Evolutionary conservation across 192 early-diverging fungal species (phyloP), one percentile per base, ranked within the genome.

Genomic region (Coemansia sp.): DNA sequence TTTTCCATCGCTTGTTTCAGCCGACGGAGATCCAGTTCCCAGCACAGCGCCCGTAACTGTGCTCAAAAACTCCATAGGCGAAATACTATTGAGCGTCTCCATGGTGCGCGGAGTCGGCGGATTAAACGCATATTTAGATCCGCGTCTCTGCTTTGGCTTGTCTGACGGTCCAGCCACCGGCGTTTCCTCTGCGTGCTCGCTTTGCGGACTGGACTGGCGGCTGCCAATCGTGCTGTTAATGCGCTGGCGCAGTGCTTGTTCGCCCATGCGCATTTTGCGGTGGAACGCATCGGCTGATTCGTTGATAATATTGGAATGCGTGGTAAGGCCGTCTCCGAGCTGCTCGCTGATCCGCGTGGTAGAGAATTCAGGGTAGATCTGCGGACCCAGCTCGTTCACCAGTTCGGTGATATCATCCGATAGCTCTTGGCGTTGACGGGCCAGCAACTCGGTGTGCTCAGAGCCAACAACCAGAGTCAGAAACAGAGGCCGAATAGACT

Each of bases 351-450:
- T 57, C 9, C 69, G 66, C 1, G 75, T 71, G 27, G 57, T 71
- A 65, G 86, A 83, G 74, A 92, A 92, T 62, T 92, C 88, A 11
- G 85, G 83, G 65, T 88, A 92, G 49, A 90, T 86, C 65, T 90
- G 84, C 10, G 91, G 91, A 12, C 90, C 94, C 22, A 93, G 85
- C 57, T 95, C 93, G 49, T 93, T 91, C 60, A 98, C 91, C 23
- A 93, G 62, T 2, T 85, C 82, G 15, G 88, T 92, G 56, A 98
- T 87, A 48, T 91, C 85, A 54, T 83, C 82, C 12, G 91, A 87
- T 1, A 98, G 84, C 47, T 91, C 82, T 29, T 87, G 78, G 23
- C 96, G 87, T 27, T 85, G 84, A 19, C 71, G 70, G 15, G 90
- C 85, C 47, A 98, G 83, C 58, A 85, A 87, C 57, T 76, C 84